These are phyloP conservation scores for Trifolium dubium DNA, from an alignment of 306 rosid species.

Conservation along the genomic window DNA sequence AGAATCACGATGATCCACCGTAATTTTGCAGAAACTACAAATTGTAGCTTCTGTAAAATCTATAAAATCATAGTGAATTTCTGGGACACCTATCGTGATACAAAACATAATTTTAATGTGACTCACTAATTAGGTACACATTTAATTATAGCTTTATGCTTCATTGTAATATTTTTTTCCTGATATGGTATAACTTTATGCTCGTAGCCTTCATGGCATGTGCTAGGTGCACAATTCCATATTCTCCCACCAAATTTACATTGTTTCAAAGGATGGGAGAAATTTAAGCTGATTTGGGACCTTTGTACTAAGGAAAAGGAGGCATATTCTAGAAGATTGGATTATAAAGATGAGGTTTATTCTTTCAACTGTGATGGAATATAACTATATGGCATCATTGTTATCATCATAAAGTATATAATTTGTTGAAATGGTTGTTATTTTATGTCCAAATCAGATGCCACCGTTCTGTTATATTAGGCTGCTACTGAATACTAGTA, in stretches of 20 bases:
- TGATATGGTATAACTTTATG: neutral
- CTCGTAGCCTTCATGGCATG: slow-evolving; percentile 14
- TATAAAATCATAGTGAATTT: too few species aligned
- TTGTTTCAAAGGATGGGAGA: slow-evolving; percentile 17
- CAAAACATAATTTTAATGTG: too few species aligned
- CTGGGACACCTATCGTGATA: too few species aligned
- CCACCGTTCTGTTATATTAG: slow-evolving; percentile 24
- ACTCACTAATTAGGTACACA: slow-evolving; percentile 4
- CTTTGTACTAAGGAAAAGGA: slow-evolving; percentile 25
- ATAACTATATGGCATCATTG: slow-evolving; percentile 32
- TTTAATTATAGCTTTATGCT: neutral
- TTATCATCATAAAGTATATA: slow-evolving; percentile 1
- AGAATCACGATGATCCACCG: too few species aligned
- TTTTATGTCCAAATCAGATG: slow-evolving; percentile 38
- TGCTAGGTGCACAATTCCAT: slow-evolving; percentile 8
- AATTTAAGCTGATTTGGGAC: slow-evolving; percentile 4
- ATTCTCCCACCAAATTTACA: slow-evolving; percentile 7
- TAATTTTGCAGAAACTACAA: too few species aligned
- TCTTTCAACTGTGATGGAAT: slow-evolving; percentile 34
- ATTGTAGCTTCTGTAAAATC: too few species aligned
- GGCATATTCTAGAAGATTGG: slow-evolving; percentile 41
- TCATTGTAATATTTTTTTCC: neutral
- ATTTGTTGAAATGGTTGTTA: slow-evolving; percentile 6
- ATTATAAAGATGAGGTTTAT: slow-evolving; percentile 42
- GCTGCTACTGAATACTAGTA: slow-evolving; percentile 5